Conservation (phyloP, 1,284 basidiomycete genomes). For the Dichomitus squalens region DNA sequence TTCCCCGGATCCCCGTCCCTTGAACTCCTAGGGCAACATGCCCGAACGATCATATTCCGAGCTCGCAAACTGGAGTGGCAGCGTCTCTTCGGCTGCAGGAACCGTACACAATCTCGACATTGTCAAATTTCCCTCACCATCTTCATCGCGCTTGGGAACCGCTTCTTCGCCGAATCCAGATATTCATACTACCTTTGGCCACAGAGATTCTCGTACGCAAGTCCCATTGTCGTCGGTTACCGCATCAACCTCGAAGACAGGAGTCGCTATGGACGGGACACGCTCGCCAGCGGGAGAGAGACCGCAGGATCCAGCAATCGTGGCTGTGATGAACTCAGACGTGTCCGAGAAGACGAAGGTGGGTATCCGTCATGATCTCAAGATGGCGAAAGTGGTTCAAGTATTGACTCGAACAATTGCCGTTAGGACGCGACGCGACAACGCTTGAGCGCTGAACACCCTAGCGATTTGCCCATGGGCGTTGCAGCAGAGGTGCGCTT, state of each 20-base stretch:
- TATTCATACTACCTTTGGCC: background rate
- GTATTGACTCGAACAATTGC: background rate
- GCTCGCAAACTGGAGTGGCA: conserved; percentile 34
- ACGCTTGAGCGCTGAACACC: background rate
- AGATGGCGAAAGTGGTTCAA: background rate
- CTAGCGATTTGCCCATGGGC: background rate
- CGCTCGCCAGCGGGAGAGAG: background rate
- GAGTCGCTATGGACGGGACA: no score
- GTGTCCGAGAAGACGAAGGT: conserved; percentile 9
- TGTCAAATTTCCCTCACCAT: conserved; percentile 4
- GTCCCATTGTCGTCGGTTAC: no score
- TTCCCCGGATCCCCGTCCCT: no score
- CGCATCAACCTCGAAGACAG: no score
- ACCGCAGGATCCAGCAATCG: no score
- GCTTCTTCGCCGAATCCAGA: background rate
- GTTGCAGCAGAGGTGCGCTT: background rate
- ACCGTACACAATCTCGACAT: background rate
- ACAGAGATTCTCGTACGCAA: background rate
- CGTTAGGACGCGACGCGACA: background rate
- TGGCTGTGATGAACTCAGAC: background rate
- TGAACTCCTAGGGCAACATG: conserved; percentile 3
- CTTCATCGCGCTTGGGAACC: background rate
- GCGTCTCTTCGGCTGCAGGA: conserved; percentile 12
- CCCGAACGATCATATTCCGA: conserved; percentile 18
- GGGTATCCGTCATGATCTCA: background rate